Base-by-base conservation (phyloP, 2,329 filamentous ascomycete genomes). In the Zalaria sp. region DNA sequence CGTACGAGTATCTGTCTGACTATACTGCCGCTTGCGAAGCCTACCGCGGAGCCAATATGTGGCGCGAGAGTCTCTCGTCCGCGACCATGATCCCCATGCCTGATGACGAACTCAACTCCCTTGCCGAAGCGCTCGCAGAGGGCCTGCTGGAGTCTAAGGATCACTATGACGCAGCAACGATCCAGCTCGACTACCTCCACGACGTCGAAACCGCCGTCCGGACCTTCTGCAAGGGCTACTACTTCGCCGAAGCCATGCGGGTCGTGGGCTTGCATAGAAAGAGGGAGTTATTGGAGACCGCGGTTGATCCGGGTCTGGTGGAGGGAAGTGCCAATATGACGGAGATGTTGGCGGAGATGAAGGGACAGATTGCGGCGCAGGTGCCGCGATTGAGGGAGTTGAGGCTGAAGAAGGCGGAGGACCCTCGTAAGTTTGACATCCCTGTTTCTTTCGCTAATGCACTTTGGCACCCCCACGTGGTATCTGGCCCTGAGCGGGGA, bases 301-400 rank as follows among this genome's bases (percentile, higher is more conserved):
- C 83, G 41, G 71, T 98, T 9, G 89, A 98, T 56, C 62, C 73
- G 0, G 84, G 83, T 1, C 76, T 98, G 4, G 74, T 79, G 3
- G 89, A 96, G 44, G 79, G 83, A 2, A 79, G 91, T 43, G 81
- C 82, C 25, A 77, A 75, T 41, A 88, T 81, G 53, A 94, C 87
- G 1, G 91, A 96, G 57, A 79, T 96, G 45, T 75, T 98, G 7
- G 86, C 91, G 1, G 91, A 98, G 59, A 96, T 89, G 73, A 86
- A 85, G 58, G 71, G 71, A 0, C 91, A 98, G 59, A 71, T 96
- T 3, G 69, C 71, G 37, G 83, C 86, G 0, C 91, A 98, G 57
- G 77, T 94, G 0, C 87, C 89, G 0, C 81, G 91, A 11, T 78
- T 98, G 47, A 69, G 72, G 5, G 89, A 95, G 57, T 73, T 98